phyloP scores from a whole-genome alignment of 1,284 basidiomycete species.

The Austroboletus niveus region DNA sequence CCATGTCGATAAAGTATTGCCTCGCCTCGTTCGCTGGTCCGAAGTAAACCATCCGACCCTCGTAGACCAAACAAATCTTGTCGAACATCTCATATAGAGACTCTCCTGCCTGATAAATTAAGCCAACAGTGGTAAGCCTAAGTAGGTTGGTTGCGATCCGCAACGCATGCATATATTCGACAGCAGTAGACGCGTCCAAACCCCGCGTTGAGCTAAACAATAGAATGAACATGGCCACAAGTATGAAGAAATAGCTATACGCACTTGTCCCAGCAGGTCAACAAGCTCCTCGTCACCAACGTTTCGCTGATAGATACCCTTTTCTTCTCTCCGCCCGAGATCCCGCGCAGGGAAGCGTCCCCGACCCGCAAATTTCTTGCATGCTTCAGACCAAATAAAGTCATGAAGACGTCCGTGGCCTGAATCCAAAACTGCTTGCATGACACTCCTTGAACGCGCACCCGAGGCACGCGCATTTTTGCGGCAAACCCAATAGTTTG shows the following conservation, averaged over 20 bases:
- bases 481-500: slow-evolving; percentile 67
- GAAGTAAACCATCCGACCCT: slow-evolving; percentile 73
- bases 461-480: slow-evolving; percentile 55
- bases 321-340: slow-evolving; percentile 80
- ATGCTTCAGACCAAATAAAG: slow-evolving; percentile 74
- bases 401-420: slow-evolving; percentile 56
- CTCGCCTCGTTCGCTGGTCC: slow-evolving; percentile 61
- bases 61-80: slow-evolving; percentile 68
- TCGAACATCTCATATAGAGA: slow-evolving; percentile 57
- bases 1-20: slow-evolving; percentile 67
- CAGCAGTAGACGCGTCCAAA: slow-evolving; percentile 69
- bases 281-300: slow-evolving; percentile 41
- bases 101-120: slow-evolving; percentile 70
- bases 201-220: slow-evolving; percentile 59
- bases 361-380: slow-evolving; percentile 63
- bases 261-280: slow-evolving; percentile 57
- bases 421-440: slow-evolving; percentile 47
- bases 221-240: neutral
- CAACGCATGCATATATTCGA: slow-evolving; percentile 61
- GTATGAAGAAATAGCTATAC: neutral
- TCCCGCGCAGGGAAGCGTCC: slow-evolving; percentile 71
- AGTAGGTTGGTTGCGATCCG: slow-evolving; percentile 59
- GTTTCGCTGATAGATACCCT: slow-evolving; percentile 64
- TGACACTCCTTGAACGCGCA: slow-evolving; percentile 41
- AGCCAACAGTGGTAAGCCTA: slow-evolving; percentile 56